Evolutionary conservation across 805 yeast genomes (phyloP).

Genomic region (Candida vaughaniae): DNA sequence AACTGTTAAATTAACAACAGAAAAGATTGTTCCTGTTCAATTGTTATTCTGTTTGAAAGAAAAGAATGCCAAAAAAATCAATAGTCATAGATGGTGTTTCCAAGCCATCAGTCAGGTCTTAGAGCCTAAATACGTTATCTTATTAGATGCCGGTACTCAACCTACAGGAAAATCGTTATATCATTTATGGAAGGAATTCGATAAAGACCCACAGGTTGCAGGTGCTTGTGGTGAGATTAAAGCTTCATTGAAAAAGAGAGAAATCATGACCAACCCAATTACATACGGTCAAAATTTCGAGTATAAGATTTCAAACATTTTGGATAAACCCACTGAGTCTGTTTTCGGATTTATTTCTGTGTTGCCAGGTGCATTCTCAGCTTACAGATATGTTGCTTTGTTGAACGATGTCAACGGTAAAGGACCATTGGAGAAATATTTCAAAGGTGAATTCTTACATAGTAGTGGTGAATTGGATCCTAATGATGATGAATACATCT

Average conservation of each 20-base stretch:
- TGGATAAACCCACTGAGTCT: constrained; percentile 66
- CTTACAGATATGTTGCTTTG: constrained; percentile 59
- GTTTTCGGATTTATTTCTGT: constrained; percentile 65
- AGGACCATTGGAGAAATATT: constrained; percentile 64
- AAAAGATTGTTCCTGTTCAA: constrained; percentile 62
- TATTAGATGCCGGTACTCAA: constrained; percentile 65
- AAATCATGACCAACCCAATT: constrained; percentile 54
- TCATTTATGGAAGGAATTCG: constrained; percentile 63
- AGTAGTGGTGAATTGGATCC: constrained; percentile 60
- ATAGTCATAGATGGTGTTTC: constrained; percentile 69
- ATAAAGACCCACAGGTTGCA: constrained; percentile 56
- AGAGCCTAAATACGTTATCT: constrained; percentile 55
- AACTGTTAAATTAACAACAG: constrained; percentile 51
- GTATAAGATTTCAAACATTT: constrained; percentile 64
- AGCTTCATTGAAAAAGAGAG: constrained; percentile 50
- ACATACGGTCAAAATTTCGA: constrained; percentile 69
- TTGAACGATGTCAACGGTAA: constrained; percentile 52
- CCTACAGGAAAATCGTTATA: constrained; percentile 57
- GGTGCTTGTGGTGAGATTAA: constrained; percentile 76
- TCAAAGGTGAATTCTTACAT: constrained; percentile 61
- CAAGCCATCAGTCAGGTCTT: constrained; percentile 59
- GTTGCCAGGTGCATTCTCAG: constrained; percentile 69
- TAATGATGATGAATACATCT: constrained; percentile 48
- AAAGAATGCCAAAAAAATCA: constrained; percentile 61
- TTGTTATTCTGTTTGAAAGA: constrained; percentile 61